A percentile compares a stretch with the other conserved stretches of the same genome.
Conservation (phyloP, 108 stramenopile genomes). For the Stephanodiscus triporus region DNA sequence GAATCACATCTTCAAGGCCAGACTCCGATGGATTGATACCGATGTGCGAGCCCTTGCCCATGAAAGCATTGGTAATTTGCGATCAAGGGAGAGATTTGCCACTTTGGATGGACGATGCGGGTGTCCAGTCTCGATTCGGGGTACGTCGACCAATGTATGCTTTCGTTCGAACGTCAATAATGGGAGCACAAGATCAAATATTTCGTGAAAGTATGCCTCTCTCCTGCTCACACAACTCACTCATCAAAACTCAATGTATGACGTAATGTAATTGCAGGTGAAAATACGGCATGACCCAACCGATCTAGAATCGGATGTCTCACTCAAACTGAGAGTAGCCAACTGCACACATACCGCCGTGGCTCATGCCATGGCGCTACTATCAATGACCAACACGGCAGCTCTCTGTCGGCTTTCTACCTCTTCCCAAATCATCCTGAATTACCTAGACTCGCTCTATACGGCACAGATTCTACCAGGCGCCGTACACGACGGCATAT, state of each 20-base stretch:
- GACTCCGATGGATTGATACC: slow-evolving; percentile 67
- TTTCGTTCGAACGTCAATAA: background rate
- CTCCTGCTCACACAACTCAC: background rate
- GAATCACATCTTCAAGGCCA: slow-evolving; percentile 80
- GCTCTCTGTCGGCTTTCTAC: slow-evolving; percentile 19
- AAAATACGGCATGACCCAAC: slow-evolving; percentile 44
- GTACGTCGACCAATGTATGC: slow-evolving; percentile 7
- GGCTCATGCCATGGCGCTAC: slow-evolving; percentile 82
- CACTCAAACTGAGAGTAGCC: slow-evolving; percentile 86
- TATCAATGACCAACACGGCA: slow-evolving; percentile 53
- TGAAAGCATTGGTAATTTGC: slow-evolving; percentile 85
- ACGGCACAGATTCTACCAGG: slow-evolving; percentile 73
- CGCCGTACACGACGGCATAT: slow-evolving; percentile 29
- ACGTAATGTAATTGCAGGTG: slow-evolving; percentile 8
- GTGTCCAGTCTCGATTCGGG: slow-evolving; percentile 33
- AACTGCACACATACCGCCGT: slow-evolving; percentile 93
- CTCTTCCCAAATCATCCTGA: slow-evolving; percentile 30
- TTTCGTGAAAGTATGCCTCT: background rate
- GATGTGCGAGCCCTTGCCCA: slow-evolving; percentile 76
- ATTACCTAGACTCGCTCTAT: slow-evolving; percentile 75
- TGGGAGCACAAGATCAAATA: background rate
- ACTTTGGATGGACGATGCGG: slow-evolving; percentile 31
- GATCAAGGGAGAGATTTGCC: slow-evolving; percentile 60
- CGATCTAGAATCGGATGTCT: slow-evolving; percentile 74
- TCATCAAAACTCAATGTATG: background rate